Evolutionary conservation across 2,329 filamentous ascomycete species (phyloP).

Genomic region (Arthrobotrys entomopaga): DNA sequence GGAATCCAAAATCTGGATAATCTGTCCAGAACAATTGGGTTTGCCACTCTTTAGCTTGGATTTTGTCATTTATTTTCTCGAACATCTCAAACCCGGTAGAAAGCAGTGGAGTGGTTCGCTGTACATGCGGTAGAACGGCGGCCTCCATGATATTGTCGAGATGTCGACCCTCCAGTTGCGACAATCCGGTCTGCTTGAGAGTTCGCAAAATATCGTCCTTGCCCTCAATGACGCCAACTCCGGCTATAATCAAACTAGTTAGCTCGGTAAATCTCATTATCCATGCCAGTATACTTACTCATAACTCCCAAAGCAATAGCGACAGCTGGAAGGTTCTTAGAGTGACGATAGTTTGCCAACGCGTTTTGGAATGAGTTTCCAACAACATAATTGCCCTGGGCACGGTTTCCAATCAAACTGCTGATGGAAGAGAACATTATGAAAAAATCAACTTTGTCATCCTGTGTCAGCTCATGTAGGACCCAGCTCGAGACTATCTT

Average conservation of each 20-base stretch:
- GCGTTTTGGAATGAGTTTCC: conserved; percentile 59
- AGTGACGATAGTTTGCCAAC: conserved; percentile 48
- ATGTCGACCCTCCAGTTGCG: conserved; percentile 28
- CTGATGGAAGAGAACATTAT: conserved; percentile 58
- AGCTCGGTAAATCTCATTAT: neutral
- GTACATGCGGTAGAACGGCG: conserved; percentile 24
- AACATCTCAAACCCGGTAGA: conserved; percentile 38
- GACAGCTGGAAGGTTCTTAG: conserved; percentile 25
- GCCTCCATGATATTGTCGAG: conserved; percentile 31
- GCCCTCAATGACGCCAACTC: conserved; percentile 50
- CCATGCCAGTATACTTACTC: conserved; percentile 20
- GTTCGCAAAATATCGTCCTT: conserved; percentile 46
- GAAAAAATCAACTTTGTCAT: conserved; percentile 56
- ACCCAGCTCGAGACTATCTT: conserved; percentile 56
- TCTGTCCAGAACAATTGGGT: conserved; percentile 34
- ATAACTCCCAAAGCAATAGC: conserved; percentile 47
- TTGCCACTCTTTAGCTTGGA: conserved; percentile 29
- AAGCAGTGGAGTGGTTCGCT: conserved; percentile 18
- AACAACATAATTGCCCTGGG: conserved; percentile 59
- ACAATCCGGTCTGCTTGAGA: conserved; percentile 26
- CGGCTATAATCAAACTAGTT: conserved; percentile 7
- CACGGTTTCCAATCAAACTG: conserved; percentile 57
- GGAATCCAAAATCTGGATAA: conserved; percentile 33
- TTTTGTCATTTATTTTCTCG: conserved; percentile 20
- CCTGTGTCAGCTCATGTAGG: conserved; percentile 47